Conservation (phyloP, 495 filamentous ascomycete genomes). For the Parmelia sp. region DNA sequence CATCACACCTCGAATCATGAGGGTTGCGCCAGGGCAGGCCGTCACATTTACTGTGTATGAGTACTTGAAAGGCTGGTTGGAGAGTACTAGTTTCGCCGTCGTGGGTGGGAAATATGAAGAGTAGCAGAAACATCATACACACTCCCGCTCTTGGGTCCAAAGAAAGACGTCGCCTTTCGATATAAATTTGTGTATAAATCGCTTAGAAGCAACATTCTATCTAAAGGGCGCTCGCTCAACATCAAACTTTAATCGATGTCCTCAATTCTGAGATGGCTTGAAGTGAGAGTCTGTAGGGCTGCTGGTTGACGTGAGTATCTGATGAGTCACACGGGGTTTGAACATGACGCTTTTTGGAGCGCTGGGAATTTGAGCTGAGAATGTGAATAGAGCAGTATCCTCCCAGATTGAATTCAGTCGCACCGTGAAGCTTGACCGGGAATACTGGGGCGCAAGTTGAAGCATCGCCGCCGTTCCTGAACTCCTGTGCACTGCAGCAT, state of each 20-base stretch:
- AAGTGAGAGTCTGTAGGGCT: too few relatives aligned
- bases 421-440: neutral
- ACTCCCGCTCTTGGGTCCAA: neutral
- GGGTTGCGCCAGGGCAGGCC: conserved; percentile 94
- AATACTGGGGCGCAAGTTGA: neutral
- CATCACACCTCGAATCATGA: conserved; percentile 95
- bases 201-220: neutral
- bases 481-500: neutral
- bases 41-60: conserved; percentile 99
- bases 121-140: conserved; percentile 35
- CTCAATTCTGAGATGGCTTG: too few relatives aligned
- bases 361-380: too few relatives aligned
- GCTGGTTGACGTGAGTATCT: neutral
- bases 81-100: conserved; percentile 60
- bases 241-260: neutral
- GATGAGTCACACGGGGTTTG: too few relatives aligned
- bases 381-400: too few relatives aligned
- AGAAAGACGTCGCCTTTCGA: neutral
- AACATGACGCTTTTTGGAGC: too few relatives aligned
- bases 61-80: conserved; percentile 75
- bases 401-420: neutral
- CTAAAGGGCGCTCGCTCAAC: neutral
- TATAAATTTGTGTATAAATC: neutral
- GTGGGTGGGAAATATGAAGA: conserved; percentile 68
- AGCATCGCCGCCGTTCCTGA: neutral